Conservation (phyloP, 2,329 filamentous ascomycete species). For the Claviceps maximensis region DNA sequence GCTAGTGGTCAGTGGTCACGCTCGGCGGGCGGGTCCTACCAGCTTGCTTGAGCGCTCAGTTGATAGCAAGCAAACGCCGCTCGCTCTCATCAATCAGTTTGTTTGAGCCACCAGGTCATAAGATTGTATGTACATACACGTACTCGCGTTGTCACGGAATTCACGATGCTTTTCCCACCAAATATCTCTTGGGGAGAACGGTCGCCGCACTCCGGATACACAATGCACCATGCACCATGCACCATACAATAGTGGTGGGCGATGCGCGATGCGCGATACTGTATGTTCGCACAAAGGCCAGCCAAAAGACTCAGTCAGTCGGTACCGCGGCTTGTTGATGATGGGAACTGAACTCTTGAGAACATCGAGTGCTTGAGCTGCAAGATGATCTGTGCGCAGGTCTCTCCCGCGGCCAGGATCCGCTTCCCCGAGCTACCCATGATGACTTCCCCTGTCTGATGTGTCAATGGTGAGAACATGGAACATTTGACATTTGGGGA, state of each 20-base stretch:
- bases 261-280: neutral
- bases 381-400: slow-evolving; percentile 1
- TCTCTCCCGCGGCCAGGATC: slow-evolving; percentile 3
- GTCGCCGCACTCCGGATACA: neutral
- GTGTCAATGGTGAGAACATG: too few species aligned
- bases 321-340: neutral
- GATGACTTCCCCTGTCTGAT: neutral
- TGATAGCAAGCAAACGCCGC: neutral
- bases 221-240: neutral
- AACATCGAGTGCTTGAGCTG: neutral
- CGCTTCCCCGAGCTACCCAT: neutral
- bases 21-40: neutral
- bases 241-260: neutral
- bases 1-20: neutral
- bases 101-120: neutral
- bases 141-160: too few species aligned
- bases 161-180: neutral
- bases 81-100: neutral
- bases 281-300: too few species aligned
- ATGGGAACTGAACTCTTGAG: too few species aligned
- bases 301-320: too few species aligned
- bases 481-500: neutral
- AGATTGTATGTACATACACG: too few species aligned
- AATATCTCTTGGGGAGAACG: neutral
- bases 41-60: neutral